phyloP scores from a whole-genome alignment of 176 grass and related monocot genomes.

The Oropetium thomaeum region DNA sequence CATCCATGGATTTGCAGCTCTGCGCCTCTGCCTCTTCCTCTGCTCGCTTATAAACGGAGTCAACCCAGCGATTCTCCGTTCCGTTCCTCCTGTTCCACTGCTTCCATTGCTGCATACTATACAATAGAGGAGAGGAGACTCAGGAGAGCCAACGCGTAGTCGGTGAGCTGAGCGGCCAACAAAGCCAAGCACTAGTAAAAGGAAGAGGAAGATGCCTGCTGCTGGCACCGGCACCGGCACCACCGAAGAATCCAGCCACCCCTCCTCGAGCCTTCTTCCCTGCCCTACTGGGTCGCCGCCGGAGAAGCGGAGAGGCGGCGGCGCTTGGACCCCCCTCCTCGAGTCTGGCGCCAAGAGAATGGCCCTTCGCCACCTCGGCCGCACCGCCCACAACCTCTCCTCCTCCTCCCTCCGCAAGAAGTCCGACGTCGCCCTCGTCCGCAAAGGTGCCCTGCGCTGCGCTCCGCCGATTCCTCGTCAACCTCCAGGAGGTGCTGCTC shows the following conservation, averaged over 20 bases:
- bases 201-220: not conserved
- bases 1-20: too few species aligned
- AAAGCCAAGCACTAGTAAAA: too few species aligned
- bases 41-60: too few species aligned
- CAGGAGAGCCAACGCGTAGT: too few species aligned
- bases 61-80: too few species aligned
- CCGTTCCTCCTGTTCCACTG: too few species aligned
- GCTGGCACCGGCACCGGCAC: not conserved
- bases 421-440: conserved; percentile 59
- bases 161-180: too few species aligned
- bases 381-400: conserved; percentile 83
- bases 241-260: too few species aligned
- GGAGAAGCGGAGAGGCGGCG: not conserved
- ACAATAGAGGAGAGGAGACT: too few species aligned
- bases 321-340: conserved; percentile 16
- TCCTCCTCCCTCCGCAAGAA: conserved; percentile 81
- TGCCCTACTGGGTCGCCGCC: conserved; percentile 16
- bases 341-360: conserved; percentile 29
- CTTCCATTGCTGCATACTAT: too few species aligned
- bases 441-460: conserved; percentile 62
- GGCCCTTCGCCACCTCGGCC: conserved; percentile 18
- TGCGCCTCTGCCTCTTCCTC: too few species aligned
- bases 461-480: conserved; percentile 48
- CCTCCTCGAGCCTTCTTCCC: not conserved
- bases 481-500: conserved; percentile 69